A percentile compares a stretch with the other conserved stretches of the same genome.
Evolutionary conservation across 1,284 basidiomycete species (phyloP).

Genomic region (Naganishia sp.): DNA sequence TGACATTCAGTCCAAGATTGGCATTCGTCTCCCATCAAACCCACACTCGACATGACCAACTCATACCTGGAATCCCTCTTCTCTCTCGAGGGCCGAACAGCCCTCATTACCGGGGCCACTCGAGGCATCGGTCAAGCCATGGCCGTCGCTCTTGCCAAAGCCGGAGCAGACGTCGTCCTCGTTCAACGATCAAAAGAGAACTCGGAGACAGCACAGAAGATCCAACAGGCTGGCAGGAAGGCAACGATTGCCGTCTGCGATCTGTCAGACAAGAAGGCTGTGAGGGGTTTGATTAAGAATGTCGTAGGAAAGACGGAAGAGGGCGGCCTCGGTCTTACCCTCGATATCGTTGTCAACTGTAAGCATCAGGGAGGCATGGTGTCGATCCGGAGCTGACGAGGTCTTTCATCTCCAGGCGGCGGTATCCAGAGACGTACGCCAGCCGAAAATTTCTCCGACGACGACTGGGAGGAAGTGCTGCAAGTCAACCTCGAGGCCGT

Average conservation of each 20-base stretch:
- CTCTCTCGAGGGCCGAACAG: slow-evolving; percentile 26
- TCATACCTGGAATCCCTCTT: slow-evolving; percentile 28
- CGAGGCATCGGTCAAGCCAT: slow-evolving; percentile 52
- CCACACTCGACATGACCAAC: slow-evolving; percentile 15
- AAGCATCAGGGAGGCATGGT: slow-evolving; percentile 7
- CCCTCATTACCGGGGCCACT: slow-evolving; percentile 47
- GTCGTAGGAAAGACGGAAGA: slow-evolving; percentile 14
- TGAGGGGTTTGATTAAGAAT: slow-evolving; percentile 66
- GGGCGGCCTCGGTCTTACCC: slow-evolving; percentile 52
- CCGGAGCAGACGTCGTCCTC: slow-evolving; percentile 78
- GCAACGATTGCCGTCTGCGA: slow-evolving; percentile 70
- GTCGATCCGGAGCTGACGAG: neutral
- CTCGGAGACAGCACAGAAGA: slow-evolving; percentile 61
- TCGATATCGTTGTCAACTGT: slow-evolving; percentile 90
- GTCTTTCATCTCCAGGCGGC: slow-evolving; percentile 30
- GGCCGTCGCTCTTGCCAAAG: slow-evolving; percentile 57
- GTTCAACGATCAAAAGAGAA: slow-evolving; percentile 66
- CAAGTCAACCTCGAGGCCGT: slow-evolving; percentile 48
- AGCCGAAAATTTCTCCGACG: slow-evolving; percentile 76
- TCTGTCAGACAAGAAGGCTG: slow-evolving; percentile 66
- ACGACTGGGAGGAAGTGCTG: slow-evolving; percentile 82
- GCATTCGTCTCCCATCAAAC: neutral
- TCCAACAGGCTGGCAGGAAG: slow-evolving; percentile 52
- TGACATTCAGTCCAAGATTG: neutral
- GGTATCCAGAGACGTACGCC: slow-evolving; percentile 88